A percentile compares a stretch with the other conserved stretches of the same genome.
Evolutionary conservation across 2,329 filamentous ascomycete genomes (phyloP).

Genomic region (Penicillium sp.): DNA sequence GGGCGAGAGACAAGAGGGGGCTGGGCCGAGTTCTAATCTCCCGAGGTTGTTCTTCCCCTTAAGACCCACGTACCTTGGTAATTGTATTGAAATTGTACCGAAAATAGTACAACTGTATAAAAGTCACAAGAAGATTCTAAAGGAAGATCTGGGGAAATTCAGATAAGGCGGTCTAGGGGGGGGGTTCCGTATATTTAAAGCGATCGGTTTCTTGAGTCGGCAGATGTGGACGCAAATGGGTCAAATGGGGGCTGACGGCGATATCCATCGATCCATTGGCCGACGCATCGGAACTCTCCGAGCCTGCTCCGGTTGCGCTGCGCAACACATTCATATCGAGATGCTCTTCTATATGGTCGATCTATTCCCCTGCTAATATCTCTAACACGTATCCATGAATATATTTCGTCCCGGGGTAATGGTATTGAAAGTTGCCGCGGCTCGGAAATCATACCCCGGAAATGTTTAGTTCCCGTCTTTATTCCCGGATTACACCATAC

Average conservation of each 20-base stretch:
- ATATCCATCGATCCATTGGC: conserved; percentile 18
- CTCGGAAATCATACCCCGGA: too few relatives aligned
- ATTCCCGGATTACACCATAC: too few relatives aligned
- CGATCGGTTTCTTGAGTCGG: not conserved
- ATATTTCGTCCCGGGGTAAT: too few relatives aligned
- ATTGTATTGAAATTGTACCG: not conserved
- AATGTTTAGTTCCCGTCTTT: too few relatives aligned
- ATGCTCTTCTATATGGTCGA: too few relatives aligned
- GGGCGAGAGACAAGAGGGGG: conserved; percentile 10
- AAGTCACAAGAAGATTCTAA: not conserved
- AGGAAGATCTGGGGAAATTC: not conserved
- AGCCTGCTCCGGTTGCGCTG: not conserved
- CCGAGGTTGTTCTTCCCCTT: not conserved
- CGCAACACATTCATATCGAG: not conserved
- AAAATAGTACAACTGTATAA: not conserved
- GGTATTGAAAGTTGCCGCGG: too few relatives aligned
- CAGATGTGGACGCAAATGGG: not conserved
- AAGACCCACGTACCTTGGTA: not conserved
- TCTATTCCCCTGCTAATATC: too few relatives aligned
- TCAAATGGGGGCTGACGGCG: conserved; percentile 8
- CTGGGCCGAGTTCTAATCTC: conserved; percentile 8
- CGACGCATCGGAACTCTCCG: conserved; percentile 21
- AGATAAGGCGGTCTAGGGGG: not conserved
- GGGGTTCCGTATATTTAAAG: not conserved
- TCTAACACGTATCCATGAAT: too few relatives aligned